phyloP scores from a whole-genome alignment of 1,284 basidiomycete species.

The Leccinum pallidistipes region DNA sequence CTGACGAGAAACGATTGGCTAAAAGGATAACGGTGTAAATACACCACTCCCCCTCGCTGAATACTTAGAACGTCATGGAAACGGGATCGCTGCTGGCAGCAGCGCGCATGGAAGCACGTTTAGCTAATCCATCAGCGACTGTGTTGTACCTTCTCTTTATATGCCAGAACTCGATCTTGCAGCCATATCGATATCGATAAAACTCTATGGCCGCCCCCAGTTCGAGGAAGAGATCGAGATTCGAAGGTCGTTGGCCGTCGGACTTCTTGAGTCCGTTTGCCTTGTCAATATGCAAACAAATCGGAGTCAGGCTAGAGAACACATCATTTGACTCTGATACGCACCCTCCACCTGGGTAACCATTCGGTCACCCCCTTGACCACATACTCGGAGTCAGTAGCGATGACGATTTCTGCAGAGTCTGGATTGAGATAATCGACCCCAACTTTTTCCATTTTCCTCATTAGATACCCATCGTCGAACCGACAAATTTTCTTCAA shows the following conservation, averaged over 20 bases:
- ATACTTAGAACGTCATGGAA: no score
- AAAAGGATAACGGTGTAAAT: no score
- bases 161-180: conserved; percentile 14
- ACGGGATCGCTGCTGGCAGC: neutral
- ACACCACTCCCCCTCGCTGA: neutral
- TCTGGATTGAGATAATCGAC: neutral
- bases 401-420: neutral
- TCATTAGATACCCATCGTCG: neutral
- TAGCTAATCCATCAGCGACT: conserved; percentile 17
- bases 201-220: conserved; percentile 8
- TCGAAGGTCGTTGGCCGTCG: conserved; percentile 8
- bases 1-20: no score
- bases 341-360: conserved; percentile 12
- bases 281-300: neutral
- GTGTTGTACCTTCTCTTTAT: conserved; percentile 11
- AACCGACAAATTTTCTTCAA: conserved; percentile 1
- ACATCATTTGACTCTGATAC: neutral
- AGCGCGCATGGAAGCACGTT: neutral
- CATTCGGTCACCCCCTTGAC: conserved; percentile 38
- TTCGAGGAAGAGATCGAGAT: conserved; percentile 15
- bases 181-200: conserved; percentile 6
- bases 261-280: conserved; percentile 2
- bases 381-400: conserved; percentile 39
- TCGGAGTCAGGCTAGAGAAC: neutral
- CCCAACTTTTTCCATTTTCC: neutral